A percentile compares a stretch with the other conserved stretches of the same genome.
These are phyloP conservation scores for Dictyostelium citrinum DNA, from an alignment of 78 protist species.

Conservation along the genomic window DNA sequence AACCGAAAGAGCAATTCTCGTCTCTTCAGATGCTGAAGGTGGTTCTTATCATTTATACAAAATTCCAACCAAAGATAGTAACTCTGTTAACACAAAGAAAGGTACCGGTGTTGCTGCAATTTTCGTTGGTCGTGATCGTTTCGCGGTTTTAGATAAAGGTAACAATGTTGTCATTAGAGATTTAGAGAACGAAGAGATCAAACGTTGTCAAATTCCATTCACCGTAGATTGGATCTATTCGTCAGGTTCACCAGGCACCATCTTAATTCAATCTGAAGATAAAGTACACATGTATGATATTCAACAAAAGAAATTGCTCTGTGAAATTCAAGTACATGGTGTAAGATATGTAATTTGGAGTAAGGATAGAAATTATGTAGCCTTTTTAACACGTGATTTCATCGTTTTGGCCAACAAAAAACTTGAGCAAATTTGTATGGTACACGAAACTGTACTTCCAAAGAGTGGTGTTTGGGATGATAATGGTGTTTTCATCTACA, in stretches of 20 bases:
- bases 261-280: slow-evolving; percentile 90
- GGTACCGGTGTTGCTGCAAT: slow-evolving; percentile 92
- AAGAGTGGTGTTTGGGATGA: slow-evolving; percentile 97
- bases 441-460: slow-evolving; percentile 92
- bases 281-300: slow-evolving; percentile 91
- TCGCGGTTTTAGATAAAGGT: slow-evolving; percentile 94
- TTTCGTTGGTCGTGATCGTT: slow-evolving; percentile 94
- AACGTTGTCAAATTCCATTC: slow-evolving; percentile 82
- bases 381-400: slow-evolving; percentile 88
- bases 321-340: slow-evolving; percentile 67
- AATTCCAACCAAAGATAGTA: slow-evolving; percentile 74
- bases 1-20: slow-evolving; percentile 85
- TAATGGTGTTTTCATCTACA: slow-evolving; percentile 91
- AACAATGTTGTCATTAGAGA: slow-evolving; percentile 84
- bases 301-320: slow-evolving; percentile 83
- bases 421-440: slow-evolving; percentile 89
- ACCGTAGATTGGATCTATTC: slow-evolving; percentile 88
- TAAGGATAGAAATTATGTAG: slow-evolving; percentile 88
- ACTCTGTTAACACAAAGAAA: slow-evolving; percentile 72
- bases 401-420: slow-evolving; percentile 81
- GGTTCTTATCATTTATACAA: slow-evolving; percentile 92
- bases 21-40: slow-evolving; percentile 84
- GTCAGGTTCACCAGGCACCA: slow-evolving; percentile 83
- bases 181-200: slow-evolving; percentile 89
- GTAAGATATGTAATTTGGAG: slow-evolving; percentile 96